Base-by-base conservation (phyloP, 2,329 filamentous ascomycete genomes). In the Phyllosticta citriasiana region DNA sequence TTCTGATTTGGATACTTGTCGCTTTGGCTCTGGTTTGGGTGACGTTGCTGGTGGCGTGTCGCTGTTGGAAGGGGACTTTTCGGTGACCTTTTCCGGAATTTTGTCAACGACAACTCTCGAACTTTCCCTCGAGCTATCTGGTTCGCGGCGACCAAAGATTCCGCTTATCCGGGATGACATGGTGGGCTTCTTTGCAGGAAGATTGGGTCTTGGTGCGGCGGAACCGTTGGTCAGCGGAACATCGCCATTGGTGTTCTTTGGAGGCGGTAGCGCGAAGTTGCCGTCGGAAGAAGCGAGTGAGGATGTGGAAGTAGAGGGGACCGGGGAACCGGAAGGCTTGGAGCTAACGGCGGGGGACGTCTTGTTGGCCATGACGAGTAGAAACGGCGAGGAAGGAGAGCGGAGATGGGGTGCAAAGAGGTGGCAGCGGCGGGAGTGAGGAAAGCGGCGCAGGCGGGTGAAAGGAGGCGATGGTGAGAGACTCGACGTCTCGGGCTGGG, bases 141-240 rank as follows among this genome's bases (percentile, higher is more conserved):
- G 30, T 40, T 68, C 68, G 35, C 64, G 65, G 50, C 66, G 64
- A 25, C 62, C 63, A 62, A 76, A 72, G 67, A 76, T 74, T 67
- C 72, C 73, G 63, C 72, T 75, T 61, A 76, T 70, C 63, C 74
- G 72, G 67, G 74, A 75, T 61, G 73, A 70, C 73, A 76, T 76
- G 59, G 72, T 76, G 27, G 74, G 74, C 65, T 76, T 76, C 57
- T 65, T 65, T 54, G 53, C 33, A 10, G 61, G 61, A 10, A 62
- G 52, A 63, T 70, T 72, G 40, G 70, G 68, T 64, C 70, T 73
- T 51, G 71, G 64, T 50, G 66, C 62, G 14, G 69, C 69, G 65
- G 74, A 71, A 59, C 69, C 71, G 64, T 70, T 70, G 33, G 68
- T 52, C 16, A 55, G 53, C 16, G 53, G 51, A 27, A 63, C 51